Evolutionary conservation across 495 filamentous ascomycete genomes (phyloP), one percentile per base, ranked within the genome.

Genomic region (Tetracladium setigerum): DNA sequence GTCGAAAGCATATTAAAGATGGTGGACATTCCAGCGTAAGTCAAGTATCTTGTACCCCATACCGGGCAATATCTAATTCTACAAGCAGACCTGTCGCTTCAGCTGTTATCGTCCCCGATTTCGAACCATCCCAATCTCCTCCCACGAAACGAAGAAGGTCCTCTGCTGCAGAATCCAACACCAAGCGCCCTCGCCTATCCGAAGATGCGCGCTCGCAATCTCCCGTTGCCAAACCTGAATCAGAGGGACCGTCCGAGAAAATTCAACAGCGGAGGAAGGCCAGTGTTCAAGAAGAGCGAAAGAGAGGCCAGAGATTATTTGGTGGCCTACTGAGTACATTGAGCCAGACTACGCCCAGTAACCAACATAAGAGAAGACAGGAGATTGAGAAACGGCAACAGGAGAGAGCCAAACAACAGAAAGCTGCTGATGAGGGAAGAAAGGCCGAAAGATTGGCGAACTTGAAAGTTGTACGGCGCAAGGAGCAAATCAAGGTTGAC

Each of bases 381-480:
- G 91, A 98, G 60, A 91, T 95, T 59, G 90, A 97, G 67, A 83
- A 81, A 59, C 84, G 86, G 59, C 87, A 92, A 62, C 82, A 89
- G 63, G 87, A 87, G 56, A 89, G 88, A 67, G 70, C 84, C 35
- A 82, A 84, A 58, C 67, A 78, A 53, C 84, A 89, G 65, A 81
- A 78, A 56, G 80, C 57, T 50, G 71, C 73, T 41, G 76, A 84
- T 52, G 86, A 89, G 58, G 72, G 77, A 55, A 79, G 77, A 58
- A 79, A 76, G 66, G 71, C 73, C 56, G 74, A 74, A 54, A 70
- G 73, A 54, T 64, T 81, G 27, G 82, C 83, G 44, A 74, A 78
- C 55, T 66, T 88, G 41, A 70, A 68, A 32, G 65, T 59, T 36
- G 65, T 77, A 44, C 75, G 87, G 34, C 71, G 70, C 59, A 74